phyloP scores from a whole-genome alignment of 2,329 filamentous ascomycete species.

The Sporothrix globosa region DNA sequence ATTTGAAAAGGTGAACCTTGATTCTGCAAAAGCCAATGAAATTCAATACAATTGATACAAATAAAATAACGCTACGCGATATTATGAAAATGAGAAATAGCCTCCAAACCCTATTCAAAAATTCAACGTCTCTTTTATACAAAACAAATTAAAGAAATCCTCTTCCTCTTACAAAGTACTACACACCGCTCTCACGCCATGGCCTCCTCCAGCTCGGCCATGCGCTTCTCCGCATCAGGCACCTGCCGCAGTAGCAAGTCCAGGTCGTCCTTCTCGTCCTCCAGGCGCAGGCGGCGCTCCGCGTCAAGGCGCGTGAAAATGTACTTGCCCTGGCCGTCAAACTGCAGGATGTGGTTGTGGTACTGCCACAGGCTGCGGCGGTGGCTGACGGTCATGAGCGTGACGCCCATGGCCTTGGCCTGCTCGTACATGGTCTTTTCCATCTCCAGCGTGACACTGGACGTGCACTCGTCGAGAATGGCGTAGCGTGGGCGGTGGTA shows the following conservation, averaged over 20 bases:
- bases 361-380: conserved; percentile 94
- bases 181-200: conserved; percentile 34
- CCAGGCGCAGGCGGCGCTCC: conserved; percentile 78
- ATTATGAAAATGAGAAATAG: not conserved
- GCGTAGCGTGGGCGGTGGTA: conserved; percentile 93
- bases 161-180: too few species aligned
- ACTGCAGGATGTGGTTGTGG: conserved; percentile 91
- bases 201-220: conserved; percentile 71
- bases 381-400: conserved; percentile 95
- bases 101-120: conserved; percentile 11
- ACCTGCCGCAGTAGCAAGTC: conserved; percentile 83
- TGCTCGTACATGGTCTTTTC: conserved; percentile 97
- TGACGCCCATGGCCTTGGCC: conserved; percentile 87
- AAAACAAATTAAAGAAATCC: too few species aligned
- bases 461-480: conserved; percentile 96
- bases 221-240: conserved; percentile 82
- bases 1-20: too few species aligned
- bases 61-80: not conserved
- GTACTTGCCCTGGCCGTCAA: conserved; percentile 90
- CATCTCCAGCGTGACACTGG: conserved; percentile 89
- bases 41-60: conserved; percentile 7
- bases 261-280: conserved; percentile 96
- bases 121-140: not conserved
- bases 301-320: conserved; percentile 90
- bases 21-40: not conserved